Conservation (phyloP, 208 protist genomes). For the Giardia duodenalis region DNA sequence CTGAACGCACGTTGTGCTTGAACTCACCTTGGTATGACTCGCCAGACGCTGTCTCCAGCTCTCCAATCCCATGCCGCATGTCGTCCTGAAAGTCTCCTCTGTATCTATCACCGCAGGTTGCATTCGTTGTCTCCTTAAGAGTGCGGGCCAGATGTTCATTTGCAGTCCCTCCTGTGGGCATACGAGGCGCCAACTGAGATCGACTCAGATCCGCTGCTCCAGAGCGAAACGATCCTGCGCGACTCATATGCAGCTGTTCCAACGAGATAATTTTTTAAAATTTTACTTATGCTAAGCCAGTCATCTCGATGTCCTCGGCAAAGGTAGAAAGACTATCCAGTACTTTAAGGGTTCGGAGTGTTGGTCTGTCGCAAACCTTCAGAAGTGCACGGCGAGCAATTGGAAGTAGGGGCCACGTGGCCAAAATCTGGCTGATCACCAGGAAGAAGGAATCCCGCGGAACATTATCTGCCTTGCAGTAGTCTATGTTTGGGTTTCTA, state of each 20-base stretch:
- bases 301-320: neutral
- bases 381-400: neutral
- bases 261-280: no score
- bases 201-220: no score
- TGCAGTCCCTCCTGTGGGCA: neutral
- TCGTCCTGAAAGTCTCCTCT: slow-evolving; percentile 33
- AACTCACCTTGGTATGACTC: slow-evolving; percentile 37
- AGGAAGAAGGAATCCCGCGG: neutral
- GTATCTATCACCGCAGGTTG: slow-evolving; percentile 23
- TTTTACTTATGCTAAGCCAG: neutral
- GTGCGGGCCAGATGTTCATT: neutral
- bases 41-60: slow-evolving; percentile 18
- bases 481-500: neutral
- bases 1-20: neutral
- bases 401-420: neutral
- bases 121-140: neutral
- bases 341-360: neutral
- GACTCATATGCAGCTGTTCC: no score
- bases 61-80: slow-evolving; percentile 22
- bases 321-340: neutral
- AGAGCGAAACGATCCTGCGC: no score
- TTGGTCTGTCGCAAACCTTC: neutral
- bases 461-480: neutral
- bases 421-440: neutral
- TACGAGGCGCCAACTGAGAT: neutral